These are phyloP conservation scores for Sinapis alba DNA, from an alignment of 441 rosid genomes.

Conservation along the genomic window DNA sequence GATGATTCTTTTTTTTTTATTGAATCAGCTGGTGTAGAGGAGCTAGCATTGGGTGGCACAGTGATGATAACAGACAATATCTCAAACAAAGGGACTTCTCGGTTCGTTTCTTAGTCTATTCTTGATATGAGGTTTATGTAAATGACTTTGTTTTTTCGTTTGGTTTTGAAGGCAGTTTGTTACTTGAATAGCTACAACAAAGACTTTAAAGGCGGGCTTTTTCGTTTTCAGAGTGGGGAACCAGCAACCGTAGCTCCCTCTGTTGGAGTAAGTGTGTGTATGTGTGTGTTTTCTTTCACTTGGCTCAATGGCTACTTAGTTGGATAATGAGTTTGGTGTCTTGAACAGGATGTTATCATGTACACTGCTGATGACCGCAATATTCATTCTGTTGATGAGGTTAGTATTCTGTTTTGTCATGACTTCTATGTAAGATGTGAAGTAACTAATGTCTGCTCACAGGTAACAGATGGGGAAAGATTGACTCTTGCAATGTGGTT, in stretches of 20 bases:
- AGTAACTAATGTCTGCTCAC: conserved; percentile 24
- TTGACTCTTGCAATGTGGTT: conserved; percentile 67
- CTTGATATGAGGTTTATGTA: background rate
- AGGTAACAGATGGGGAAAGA: conserved; percentile 85
- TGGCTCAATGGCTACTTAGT: background rate
- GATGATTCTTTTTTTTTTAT: background rate
- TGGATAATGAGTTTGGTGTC: conserved; percentile 11
- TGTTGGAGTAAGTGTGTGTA: conserved; percentile 78
- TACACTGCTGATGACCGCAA: conserved; percentile 89
- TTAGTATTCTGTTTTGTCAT: conserved; percentile 19
- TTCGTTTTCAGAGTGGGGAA: conserved; percentile 82
- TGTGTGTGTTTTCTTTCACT: conserved; percentile 37
- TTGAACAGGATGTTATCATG: conserved; percentile 68
- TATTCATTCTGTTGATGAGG: conserved; percentile 83
- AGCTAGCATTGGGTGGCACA: conserved; percentile 94
- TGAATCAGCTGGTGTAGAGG: conserved; percentile 77
- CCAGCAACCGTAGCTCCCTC: conserved; percentile 62
- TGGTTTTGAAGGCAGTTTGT: conserved; percentile 76
- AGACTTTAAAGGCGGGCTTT: conserved; percentile 81
- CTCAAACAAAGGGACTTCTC: conserved; percentile 79
- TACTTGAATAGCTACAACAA: conserved; percentile 71
- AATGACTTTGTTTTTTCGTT: conserved; percentile 18
- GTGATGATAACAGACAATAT: conserved; percentile 86
- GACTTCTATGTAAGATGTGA: background rate
- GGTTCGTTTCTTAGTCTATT: conserved; percentile 40